Evolutionary conservation across 2,329 filamentous ascomycete species (phyloP).

Genomic region (Aspergillus jensenii): DNA sequence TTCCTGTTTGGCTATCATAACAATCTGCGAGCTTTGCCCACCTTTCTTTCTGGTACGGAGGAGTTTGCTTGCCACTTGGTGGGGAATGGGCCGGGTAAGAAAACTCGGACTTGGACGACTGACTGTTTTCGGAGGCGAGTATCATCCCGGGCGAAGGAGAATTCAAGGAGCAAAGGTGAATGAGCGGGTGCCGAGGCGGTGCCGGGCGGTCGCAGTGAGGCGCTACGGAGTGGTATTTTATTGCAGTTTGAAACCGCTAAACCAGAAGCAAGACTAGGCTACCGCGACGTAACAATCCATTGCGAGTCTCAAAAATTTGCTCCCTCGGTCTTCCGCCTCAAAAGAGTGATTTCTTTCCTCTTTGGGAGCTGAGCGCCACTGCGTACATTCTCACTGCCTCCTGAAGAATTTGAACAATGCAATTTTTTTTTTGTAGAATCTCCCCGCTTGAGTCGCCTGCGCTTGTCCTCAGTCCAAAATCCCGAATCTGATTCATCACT

Average conservation of each 20-base stretch:
- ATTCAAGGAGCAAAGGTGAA: not conserved
- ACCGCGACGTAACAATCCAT: not conserved
- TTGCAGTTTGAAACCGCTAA: constrained; percentile 3
- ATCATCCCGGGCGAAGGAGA: not conserved
- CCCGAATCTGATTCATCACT: constrained; percentile 1
- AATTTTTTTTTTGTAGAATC: not conserved
- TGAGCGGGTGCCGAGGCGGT: not conserved
- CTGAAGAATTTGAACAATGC: not conserved
- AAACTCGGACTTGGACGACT: not conserved
- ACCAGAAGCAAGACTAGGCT: not conserved
- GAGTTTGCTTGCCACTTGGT: constrained; percentile 3
- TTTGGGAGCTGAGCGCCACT: not conserved
- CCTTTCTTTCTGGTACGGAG: not conserved
- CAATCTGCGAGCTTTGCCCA: not conserved
- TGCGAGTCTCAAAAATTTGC: constrained; percentile 5
- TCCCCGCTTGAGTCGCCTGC: not conserved
- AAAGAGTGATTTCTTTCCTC: not conserved
- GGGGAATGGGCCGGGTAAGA: constrained; percentile 4
- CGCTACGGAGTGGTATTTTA: not conserved
- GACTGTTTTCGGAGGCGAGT: not conserved
- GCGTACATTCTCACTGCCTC: not conserved
- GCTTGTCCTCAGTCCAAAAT: not conserved
- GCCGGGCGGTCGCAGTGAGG: not conserved
- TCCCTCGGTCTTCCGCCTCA: not conserved
- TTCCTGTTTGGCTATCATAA: not conserved